A percentile compares a stretch with the other conserved stretches of the same genome.
These are phyloP conservation scores for Dictyostelium firmibasis DNA, from an alignment of 78 protist species.

Conservation along the genomic window DNA sequence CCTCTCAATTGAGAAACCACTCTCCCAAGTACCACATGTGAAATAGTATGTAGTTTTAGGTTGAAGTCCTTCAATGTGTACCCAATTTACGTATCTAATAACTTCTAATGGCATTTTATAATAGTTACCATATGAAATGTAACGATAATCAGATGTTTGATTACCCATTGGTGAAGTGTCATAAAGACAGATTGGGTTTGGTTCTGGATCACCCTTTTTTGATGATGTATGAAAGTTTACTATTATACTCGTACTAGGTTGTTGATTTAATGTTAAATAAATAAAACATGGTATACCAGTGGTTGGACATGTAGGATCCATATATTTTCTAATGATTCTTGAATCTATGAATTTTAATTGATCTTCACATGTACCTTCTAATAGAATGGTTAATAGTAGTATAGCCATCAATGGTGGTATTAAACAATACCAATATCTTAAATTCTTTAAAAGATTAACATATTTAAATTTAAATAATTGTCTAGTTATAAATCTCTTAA, in stretches of 20 bases:
- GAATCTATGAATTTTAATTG: neutral
- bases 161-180: neutral
- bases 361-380: slow-evolving; percentile 45
- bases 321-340: slow-evolving; percentile 25
- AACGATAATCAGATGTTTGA: neutral
- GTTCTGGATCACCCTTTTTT: neutral
- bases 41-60: slow-evolving; percentile 44
- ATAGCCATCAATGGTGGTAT: neutral
- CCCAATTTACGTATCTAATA: slow-evolving; percentile 27
- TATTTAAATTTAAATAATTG: neutral
- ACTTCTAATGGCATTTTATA: slow-evolving; percentile 60
- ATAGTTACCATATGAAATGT: neutral
- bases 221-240: slow-evolving; percentile 28
- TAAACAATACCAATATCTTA: slow-evolving; percentile 1
- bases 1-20: slow-evolving; percentile 24
- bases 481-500: neutral
- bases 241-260: slow-evolving; percentile 2
- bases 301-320: neutral
- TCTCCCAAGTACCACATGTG: neutral
- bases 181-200: neutral
- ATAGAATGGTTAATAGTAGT: neutral
- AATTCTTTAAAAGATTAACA: neutral
- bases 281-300: slow-evolving; percentile 27
- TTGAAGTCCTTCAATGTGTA: neutral
- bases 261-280: slow-evolving; percentile 37